Base-by-base conservation (phyloP, 2,329 filamentous ascomycete genomes). In the Rosellinia necatrix region DNA sequence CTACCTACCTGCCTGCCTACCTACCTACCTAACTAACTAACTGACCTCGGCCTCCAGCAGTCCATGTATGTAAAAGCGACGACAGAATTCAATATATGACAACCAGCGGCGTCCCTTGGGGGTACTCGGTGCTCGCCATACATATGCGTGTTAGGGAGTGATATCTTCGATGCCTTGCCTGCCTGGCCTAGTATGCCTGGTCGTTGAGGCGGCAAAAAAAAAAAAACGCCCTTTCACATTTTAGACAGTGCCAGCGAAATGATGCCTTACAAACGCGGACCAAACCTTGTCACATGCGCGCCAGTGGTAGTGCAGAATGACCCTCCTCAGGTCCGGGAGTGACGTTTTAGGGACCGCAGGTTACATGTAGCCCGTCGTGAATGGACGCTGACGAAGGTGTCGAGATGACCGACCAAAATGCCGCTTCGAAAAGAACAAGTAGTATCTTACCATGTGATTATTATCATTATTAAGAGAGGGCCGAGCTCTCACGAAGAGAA, bases 231-330 rank as follows among this genome's bases (percentile, higher is more conserved):
- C n/a, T n/a, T n/a, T n/a, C n/a, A n/a, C n/a, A n/a, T n/a, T 35
- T 25, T n/a, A 19, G 25, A 19, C 25, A 38, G n/a, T 27, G 17
- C 44, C 38, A 24, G 19, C 29, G 25, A 35, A 19, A 12, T 40
- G 40, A 12, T 40, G 40, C 32, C 43, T 53, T 32, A 51, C 24
- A 24, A 47, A 22, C 30, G 21, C 49, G 54, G n/a, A 34, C 27
- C 38, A 30, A 41, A 47, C 43, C 54, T 49, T 52, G 49, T 57
- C 43, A 46, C 37, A 56, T 57, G 54, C 42, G 43, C 24, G 34
- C 24, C 43, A 35, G 32, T 49, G 44, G 32, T 44, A 43, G 47
- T 37, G 46, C 38, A 53, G 38, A 15, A 49, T 40, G 24, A 43
- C 55, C 30, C 34, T 53, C 50, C 24, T 21, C 38, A 22, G 21